These are phyloP conservation scores for Taphrina sp. DNA, from an alignment of 1,139 yeast genomes.

Conservation along the genomic window DNA sequence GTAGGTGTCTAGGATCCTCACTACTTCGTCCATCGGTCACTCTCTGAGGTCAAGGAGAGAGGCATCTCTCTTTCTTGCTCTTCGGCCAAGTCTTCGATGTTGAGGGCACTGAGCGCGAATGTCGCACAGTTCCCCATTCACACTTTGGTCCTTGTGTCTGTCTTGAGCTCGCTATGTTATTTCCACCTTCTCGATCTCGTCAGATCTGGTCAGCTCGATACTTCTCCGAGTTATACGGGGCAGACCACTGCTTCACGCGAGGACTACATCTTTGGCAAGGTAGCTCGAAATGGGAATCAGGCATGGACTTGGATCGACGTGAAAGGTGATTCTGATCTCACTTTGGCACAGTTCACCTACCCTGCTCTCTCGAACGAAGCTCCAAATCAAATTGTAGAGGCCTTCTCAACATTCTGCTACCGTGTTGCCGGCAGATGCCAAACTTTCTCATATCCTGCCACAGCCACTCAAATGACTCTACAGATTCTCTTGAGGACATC, in stretches of 20 bases:
- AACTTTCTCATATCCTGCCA: constrained; percentile 17
- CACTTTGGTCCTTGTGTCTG: constrained; percentile 68
- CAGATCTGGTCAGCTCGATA: constrained; percentile 35
- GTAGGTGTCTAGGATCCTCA: too few species aligned
- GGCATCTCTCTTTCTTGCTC: too few species aligned
- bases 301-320: constrained; percentile 13
- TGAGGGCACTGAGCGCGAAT: constrained; percentile 31
- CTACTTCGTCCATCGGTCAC: too few species aligned
- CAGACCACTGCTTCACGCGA: constrained; percentile 17
- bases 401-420: constrained; percentile 15
- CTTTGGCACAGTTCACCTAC: constrained; percentile 26
- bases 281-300: background rate
- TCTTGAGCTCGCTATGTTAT: constrained; percentile 78
- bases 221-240: constrained; percentile 21
- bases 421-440: constrained; percentile 10
- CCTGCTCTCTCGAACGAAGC: constrained; percentile 8
- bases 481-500: constrained; percentile 5
- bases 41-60: too few species aligned
- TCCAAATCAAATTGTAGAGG: constrained; percentile 1
- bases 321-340: constrained; percentile 23
- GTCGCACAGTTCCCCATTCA: constrained; percentile 65
- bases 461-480: constrained; percentile 25
- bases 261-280: constrained; percentile 17
- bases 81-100: constrained; percentile 7
- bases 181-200: constrained; percentile 79